Percentiles rank a stretch among this genome's conserved stretches.
Conservation (phyloP, 2,329 filamentous ascomycete species). For the Dothidotthia symphoricarpi region DNA sequence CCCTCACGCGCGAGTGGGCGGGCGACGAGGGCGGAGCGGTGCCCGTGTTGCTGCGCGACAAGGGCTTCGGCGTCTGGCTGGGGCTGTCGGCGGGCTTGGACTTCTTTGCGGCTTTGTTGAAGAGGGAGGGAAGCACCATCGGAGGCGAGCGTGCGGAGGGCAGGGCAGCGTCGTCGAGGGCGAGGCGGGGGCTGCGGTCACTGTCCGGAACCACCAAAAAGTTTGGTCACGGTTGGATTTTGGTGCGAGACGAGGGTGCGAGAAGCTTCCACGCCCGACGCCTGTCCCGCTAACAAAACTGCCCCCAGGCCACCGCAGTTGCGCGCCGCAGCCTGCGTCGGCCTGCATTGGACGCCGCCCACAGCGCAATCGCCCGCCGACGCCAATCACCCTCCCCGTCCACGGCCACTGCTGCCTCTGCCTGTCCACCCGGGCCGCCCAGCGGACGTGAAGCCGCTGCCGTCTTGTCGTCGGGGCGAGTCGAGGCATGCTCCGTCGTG, state of each 20-base stretch:
- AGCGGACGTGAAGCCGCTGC: no score
- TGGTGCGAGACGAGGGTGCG: conserved; percentile 25
- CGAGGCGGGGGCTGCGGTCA: no score
- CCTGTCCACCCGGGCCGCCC: no score
- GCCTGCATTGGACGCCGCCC: no score
- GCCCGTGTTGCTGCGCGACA: conserved; percentile 23
- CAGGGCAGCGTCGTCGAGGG: conserved; percentile 1
- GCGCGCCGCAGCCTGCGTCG: no score
- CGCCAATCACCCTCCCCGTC: conserved; percentile 10
- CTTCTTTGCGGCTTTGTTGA: conserved; percentile 41
- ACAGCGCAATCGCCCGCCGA: conserved; percentile 6
- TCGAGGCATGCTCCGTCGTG: conserved; percentile 1
- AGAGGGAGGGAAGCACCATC: conserved; percentile 42
- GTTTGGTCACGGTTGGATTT: conserved; percentile 7
- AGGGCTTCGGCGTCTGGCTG: conserved; percentile 14
- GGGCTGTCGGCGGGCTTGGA: conserved; percentile 29
- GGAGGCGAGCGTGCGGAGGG: conserved; percentile 24
- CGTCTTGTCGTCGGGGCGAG: conserved; percentile 4
- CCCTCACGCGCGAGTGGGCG: conserved; percentile 28
- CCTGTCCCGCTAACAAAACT: no score
- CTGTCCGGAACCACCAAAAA: no score
- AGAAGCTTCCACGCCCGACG: conserved; percentile 32
- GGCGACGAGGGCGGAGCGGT: conserved; percentile 34
- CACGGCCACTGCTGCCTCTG: no score
- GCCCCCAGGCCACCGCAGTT: no score